Evolutionary conservation across 441 rosid species (phyloP), one percentile per base, ranked within the genome.

Genomic region (Caryocar brasiliense): DNA sequence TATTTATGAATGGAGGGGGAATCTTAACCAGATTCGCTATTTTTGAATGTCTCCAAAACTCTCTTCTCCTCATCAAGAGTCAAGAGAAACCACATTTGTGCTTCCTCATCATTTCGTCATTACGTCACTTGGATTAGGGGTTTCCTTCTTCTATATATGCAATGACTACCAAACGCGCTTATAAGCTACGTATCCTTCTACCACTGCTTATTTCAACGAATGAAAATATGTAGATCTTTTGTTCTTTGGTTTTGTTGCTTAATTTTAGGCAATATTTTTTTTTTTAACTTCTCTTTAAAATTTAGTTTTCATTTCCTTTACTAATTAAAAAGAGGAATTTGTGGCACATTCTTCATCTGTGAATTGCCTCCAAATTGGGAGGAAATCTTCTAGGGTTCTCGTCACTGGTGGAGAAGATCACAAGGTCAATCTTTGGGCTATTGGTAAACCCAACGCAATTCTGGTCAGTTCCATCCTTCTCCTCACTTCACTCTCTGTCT

Each of bases 401-500:
- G 88, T 86, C 15, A 93, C 99, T 0, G 99, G 97, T 24, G 97
- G 99, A 22, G 97, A 93, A 79, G 99, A 93, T 75, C 93, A 81
- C 74, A 89, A 75, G 66, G 99, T 93, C 47, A 93, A 93, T 73
- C 81, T 93, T 10, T 93, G 99, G 99, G 93, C 99, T 71, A 89
- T 93, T 44, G 99, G 99, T 67, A 93, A 93, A 70, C 99, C 99
- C 70, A 93, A 93, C 33, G 91, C 99, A 46, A 76, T 78, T 54
- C 75, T 66, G 95, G 98, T 91, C 54, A 82, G 85, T 81, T 49
- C 61, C 32, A 13, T 30, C 15, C 38, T 34, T 58, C 40, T 17
- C 0, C 15, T 32, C 13, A 15, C 3, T 54, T 44, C 45, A 30
- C 26, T 37, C n/a, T 32, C 18, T 20, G 32, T 34, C 9, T 14